Base-by-base conservation (phyloP, 768 basidiomycete species). In the Russula brevipes region DNA sequence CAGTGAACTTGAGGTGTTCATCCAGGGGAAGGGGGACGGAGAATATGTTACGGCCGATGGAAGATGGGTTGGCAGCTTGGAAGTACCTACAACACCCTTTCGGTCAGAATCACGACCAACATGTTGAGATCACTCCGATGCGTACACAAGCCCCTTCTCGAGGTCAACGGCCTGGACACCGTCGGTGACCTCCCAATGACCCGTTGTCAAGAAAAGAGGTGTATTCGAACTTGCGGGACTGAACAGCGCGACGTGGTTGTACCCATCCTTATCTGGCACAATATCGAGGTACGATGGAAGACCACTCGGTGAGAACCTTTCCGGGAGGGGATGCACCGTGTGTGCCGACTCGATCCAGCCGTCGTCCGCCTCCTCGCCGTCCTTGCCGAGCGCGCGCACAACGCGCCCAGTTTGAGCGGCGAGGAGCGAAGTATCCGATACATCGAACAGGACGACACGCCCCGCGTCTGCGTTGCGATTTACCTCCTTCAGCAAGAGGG, bases 221-320 rank as follows among this genome's bases (percentile, higher is more conserved):
- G 79, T 82, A 35, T 78, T 74, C 17, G 87, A 80, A 63, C 80
- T 82, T 3, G 88, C 84, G 6, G 93, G 87, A 66, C 82, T 87
- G 78, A 95, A 99, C 38, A 94, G 81, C 0, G 96, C 97, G 69
- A 99, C 86, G 71, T 98, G 96, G 68, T 91, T 88, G 78, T 81
- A 98, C 0, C 97, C 97, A 4, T 89, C 85, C 31, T 77, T 69
- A 36, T 82, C 85, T 9, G 96, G 93, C 5, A 95, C 83, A 64
- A 99, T 81, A 73, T 99, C 97, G 54, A 99, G 81, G 74, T 98
- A 99, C 16, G 89, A 90, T 33, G 81, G 76, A 7, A 78, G 73
- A 42, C 79, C 79, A 6, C 73, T 72, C 12, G 73, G 72, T 47
- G 76, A 76, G 38, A 86, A 69, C 51, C 64, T 70, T 14, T 72